These are phyloP conservation scores for Fusarium pilosicola DNA, from an alignment of 2,329 filamentous ascomycete species.

Conservation along the genomic window DNA sequence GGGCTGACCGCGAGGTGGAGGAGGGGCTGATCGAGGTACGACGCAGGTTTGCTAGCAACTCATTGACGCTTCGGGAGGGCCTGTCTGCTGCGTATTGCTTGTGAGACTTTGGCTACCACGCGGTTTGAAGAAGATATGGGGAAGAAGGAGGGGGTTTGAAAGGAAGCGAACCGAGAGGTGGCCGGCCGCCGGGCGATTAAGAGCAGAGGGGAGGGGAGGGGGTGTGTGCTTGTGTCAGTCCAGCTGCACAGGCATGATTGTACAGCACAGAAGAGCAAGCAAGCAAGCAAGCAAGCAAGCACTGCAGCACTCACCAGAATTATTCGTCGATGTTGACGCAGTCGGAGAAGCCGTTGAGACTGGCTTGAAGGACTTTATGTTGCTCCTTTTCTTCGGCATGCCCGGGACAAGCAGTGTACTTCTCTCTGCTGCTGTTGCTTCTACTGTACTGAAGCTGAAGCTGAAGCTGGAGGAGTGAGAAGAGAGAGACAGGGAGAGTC, in stretches of 20 bases:
- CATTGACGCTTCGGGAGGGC: conserved; percentile 62
- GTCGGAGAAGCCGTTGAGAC: conserved; percentile 62
- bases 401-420: conserved; percentile 39
- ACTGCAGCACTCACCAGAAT: conserved; percentile 41
- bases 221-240: conserved; percentile 28
- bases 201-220: background rate
- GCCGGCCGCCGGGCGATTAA: conserved; percentile 18
- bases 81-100: conserved; percentile 46
- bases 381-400: conserved; percentile 74
- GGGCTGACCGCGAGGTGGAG: conserved; percentile 37
- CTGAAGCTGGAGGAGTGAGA: conserved; percentile 10
- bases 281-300: background rate
- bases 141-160: conserved; percentile 22
- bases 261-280: background rate
- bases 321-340: conserved; percentile 37
- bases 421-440: background rate
- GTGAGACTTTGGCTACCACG: conserved; percentile 46
- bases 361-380: conserved; percentile 67
- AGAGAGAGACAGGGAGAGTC: background rate
- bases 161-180: conserved; percentile 43
- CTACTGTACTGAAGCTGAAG: conserved; percentile 13
- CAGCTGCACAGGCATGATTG: background rate
- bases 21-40: conserved; percentile 52
- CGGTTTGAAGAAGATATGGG: conserved; percentile 37
- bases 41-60: conserved; percentile 67